Evolutionary conservation across 2,329 filamentous ascomycete genomes (phyloP).

Genomic region (Penicillium expansum): DNA sequence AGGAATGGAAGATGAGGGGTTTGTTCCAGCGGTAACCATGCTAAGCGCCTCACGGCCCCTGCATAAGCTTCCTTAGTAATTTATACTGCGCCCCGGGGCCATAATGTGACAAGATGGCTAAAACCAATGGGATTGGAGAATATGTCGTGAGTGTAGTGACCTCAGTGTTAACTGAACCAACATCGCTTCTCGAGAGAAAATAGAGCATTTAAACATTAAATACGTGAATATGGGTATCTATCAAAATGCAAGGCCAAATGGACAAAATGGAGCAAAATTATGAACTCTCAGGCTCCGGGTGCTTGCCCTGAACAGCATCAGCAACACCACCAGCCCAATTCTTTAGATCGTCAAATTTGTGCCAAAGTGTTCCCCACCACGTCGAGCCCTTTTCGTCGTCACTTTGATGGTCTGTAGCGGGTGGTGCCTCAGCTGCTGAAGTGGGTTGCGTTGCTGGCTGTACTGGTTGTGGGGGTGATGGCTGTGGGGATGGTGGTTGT

Average conservation of each 20-base stretch:
- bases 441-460: background rate
- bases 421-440: background rate
- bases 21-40: background rate
- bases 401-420: constrained; percentile 17
- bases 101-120: background rate
- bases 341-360: constrained; percentile 36
- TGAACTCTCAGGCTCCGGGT: constrained; percentile 6
- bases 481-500: background rate
- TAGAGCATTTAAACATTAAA: constrained; percentile 1
- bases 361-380: constrained; percentile 37
- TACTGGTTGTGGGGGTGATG: background rate
- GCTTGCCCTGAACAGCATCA: constrained; percentile 31
- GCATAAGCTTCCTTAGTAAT: background rate
- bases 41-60: background rate
- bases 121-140: background rate
- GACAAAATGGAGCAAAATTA: background rate
- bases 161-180: background rate
- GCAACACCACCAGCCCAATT: constrained; percentile 37
- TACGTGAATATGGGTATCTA: constrained; percentile 15
- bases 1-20: background rate
- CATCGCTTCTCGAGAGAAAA: background rate
- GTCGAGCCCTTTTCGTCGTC: constrained; percentile 21
- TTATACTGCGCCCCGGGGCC: too few relatives aligned
- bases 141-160: background rate
- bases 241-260: constrained; percentile 8